These are phyloP conservation scores for Forsythia suspensa DNA, from an alignment of 257 asterid species.

Conservation along the genomic window DNA sequence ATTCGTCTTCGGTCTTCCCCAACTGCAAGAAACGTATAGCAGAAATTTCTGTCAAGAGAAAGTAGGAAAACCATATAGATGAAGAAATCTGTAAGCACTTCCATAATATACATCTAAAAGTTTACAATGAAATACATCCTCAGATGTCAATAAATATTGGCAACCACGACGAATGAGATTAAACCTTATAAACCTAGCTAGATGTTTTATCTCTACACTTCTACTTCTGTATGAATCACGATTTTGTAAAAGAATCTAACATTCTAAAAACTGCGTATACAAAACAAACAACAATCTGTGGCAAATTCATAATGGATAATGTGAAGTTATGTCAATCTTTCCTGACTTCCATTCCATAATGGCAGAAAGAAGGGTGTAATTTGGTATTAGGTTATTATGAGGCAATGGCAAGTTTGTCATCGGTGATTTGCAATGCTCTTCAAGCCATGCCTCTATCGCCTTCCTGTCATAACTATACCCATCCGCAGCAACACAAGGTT, in stretches of 20 bases:
- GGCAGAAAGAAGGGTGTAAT: slow-evolving; percentile 75
- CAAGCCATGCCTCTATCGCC: slow-evolving; percentile 74
- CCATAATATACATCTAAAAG: not conserved
- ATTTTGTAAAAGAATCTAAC: slow-evolving; percentile 9
- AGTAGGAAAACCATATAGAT: too few relatives aligned
- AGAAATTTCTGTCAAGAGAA: not conserved
- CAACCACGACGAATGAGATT: not conserved
- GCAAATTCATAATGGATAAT: not conserved
- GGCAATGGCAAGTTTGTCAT: slow-evolving; percentile 52
- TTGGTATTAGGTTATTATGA: slow-evolving; percentile 63
- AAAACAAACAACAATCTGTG: not conserved
- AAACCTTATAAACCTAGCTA: not conserved
- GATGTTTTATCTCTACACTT: not conserved
- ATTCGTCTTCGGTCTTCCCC: not conserved
- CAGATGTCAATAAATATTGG: not conserved
- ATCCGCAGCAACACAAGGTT: slow-evolving; percentile 94
- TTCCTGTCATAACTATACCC: slow-evolving; percentile 76
- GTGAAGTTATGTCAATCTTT: slow-evolving; percentile 16
- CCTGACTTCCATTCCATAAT: slow-evolving; percentile 76
- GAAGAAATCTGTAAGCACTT: not conserved
- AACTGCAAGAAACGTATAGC: not conserved
- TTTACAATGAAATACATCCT: not conserved
- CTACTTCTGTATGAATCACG: not conserved
- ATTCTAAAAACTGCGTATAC: slow-evolving; percentile 14
- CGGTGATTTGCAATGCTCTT: slow-evolving; percentile 60